Percentiles rank a stretch among this genome's conserved stretches.
Conservation (phyloP, 805 yeast species). For the Lipomyces yamanashiensis region DNA sequence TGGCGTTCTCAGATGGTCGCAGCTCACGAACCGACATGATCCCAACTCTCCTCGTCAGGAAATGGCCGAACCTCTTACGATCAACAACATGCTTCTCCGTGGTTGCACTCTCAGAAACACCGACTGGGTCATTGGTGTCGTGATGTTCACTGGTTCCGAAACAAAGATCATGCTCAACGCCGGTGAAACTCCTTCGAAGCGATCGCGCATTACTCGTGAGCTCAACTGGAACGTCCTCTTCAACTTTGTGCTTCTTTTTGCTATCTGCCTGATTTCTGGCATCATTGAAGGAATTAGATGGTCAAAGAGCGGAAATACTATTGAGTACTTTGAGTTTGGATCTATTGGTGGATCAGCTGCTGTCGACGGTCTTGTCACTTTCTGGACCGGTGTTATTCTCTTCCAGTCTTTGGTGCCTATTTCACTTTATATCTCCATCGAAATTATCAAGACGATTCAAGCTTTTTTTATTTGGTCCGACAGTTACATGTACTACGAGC, state of each 20-base stretch:
- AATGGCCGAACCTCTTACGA: conserved; percentile 59
- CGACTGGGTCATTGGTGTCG: conserved; percentile 74
- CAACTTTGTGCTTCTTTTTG: conserved; percentile 65
- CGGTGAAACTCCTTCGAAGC: conserved; percentile 77
- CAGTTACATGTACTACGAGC: conserved; percentile 68
- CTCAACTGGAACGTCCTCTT: conserved; percentile 65
- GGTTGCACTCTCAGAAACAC: conserved; percentile 77
- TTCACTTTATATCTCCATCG: conserved; percentile 77
- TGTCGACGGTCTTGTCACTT: conserved; percentile 66
- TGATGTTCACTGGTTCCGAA: conserved; percentile 76
- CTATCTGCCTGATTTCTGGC: conserved; percentile 71
- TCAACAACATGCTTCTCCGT: conserved; percentile 68
- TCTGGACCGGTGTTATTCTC: conserved; percentile 72
- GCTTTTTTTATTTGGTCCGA: conserved; percentile 78
- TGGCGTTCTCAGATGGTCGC: conserved; percentile 64
- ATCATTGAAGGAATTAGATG: conserved; percentile 70
- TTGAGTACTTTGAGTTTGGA: conserved; percentile 63
- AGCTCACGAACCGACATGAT: conserved; percentile 42
- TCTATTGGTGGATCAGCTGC: conserved; percentile 65
- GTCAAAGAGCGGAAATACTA: conserved; percentile 51
- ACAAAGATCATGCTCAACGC: conserved; percentile 78
- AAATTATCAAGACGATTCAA: conserved; percentile 75
- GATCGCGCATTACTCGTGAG: conserved; percentile 66
- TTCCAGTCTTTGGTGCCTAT: conserved; percentile 81
- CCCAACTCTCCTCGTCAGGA: conserved; percentile 42